These are phyloP conservation scores for Raphanus sativus DNA, from an alignment of 345 rosid genomes.

Conservation along the genomic window DNA sequence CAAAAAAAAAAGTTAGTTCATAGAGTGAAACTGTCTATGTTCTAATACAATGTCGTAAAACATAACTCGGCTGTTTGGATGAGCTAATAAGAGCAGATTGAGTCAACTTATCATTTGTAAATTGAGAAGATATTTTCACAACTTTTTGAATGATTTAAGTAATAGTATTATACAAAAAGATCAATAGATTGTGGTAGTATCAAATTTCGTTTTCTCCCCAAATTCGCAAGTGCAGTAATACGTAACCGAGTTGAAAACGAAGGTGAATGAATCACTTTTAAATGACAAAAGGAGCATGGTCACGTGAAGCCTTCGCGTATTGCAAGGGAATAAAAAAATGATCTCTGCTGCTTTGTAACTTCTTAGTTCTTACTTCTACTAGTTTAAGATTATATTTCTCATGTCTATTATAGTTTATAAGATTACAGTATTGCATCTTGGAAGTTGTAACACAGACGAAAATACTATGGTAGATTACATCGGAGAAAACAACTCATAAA, in stretches of 20 bases:
- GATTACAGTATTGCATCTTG: slow-evolving; percentile 7
- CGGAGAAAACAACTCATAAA: not conserved
- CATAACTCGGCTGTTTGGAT: not conserved
- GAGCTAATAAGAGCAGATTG: not conserved
- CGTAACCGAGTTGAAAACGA: not conserved
- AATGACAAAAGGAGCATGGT: slow-evolving; percentile 2
- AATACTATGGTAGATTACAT: not conserved
- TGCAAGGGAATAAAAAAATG: not conserved
- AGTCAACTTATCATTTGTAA: not conserved
- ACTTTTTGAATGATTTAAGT: not conserved
- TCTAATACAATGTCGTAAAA: not conserved
- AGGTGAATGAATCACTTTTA: not conserved
- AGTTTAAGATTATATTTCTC: not conserved
- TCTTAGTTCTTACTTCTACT: not conserved
- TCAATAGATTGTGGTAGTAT: not conserved
- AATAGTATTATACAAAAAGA: not conserved
- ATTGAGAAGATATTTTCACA: not conserved
- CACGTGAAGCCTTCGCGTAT: slow-evolving; percentile 25
- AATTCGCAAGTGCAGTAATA: not conserved
- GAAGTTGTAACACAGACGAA: slow-evolving; percentile 20
- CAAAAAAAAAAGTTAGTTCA: not conserved
- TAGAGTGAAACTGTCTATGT: not conserved
- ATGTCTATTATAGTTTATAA: not conserved
- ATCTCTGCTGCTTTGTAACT: not conserved
- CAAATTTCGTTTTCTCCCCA: not conserved